A percentile compares a stretch with the other conserved stretches of the same genome.
phyloP scores from a whole-genome alignment of 805 yeast genomes.

The Candida stauntonica region DNA sequence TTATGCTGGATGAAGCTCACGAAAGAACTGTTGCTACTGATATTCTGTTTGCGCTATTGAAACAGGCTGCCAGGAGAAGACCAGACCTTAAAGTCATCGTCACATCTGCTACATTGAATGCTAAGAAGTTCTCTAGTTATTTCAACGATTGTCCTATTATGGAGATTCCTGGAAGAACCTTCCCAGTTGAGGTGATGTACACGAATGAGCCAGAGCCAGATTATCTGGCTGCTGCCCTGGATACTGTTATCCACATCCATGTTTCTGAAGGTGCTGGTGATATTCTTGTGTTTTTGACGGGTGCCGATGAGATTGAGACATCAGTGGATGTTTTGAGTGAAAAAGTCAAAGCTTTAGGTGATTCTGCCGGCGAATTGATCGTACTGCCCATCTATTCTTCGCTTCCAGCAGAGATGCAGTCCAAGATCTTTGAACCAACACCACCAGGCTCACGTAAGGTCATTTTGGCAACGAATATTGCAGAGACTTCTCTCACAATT shows the following conservation, averaged over 20 bases:
- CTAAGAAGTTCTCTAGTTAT: constrained; percentile 75
- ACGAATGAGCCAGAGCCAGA: constrained; percentile 83
- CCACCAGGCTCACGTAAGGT: constrained; percentile 82
- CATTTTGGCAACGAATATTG: constrained; percentile 92
- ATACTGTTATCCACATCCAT: constrained; percentile 83
- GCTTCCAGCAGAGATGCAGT: constrained; percentile 85
- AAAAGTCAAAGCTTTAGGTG: constrained; percentile 63
- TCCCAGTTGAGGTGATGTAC: constrained; percentile 81
- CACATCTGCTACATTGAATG: constrained; percentile 91
- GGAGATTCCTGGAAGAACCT: constrained; percentile 85
- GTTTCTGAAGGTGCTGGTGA: constrained; percentile 75
- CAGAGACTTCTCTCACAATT: constrained; percentile 94
- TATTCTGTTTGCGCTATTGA: constrained; percentile 78
- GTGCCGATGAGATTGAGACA: constrained; percentile 93
- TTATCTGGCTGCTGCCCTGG: constrained; percentile 77
- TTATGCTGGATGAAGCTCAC: constrained; percentile 96
- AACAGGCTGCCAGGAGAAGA: constrained; percentile 64
- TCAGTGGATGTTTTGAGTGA: constrained; percentile 72
- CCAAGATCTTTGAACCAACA: constrained; percentile 83
- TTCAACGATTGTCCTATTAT: constrained; percentile 80
- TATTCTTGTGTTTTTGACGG: constrained; percentile 77
- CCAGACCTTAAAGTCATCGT: constrained; percentile 75
- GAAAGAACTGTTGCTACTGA: constrained; percentile 95
- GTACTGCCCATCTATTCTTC: constrained; percentile 89
- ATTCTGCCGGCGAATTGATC: constrained; percentile 57